phyloP scores from a whole-genome alignment of 352 stramenopile species.

The Pythium scleroteichum region DNA sequence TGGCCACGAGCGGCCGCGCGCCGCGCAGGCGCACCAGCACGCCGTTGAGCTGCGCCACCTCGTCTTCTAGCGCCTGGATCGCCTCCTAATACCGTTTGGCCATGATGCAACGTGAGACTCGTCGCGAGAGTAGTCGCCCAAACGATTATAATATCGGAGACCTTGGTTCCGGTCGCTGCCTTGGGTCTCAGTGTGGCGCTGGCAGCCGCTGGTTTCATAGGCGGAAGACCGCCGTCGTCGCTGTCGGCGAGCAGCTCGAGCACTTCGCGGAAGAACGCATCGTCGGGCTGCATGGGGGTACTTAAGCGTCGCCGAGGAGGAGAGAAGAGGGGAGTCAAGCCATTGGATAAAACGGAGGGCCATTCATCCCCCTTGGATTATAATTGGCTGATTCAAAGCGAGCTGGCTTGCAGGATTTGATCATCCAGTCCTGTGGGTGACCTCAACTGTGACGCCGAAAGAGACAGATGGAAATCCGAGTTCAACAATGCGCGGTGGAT shows the following conservation, averaged over 20 bases:
- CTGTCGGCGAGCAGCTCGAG: conserved; percentile 5
- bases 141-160: not conserved
- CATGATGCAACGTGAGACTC: not conserved
- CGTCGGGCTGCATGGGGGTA: not conserved
- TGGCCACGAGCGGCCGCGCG: not conserved
- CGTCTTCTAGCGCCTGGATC: not conserved
- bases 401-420: no score
- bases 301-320: no score
- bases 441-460: no score
- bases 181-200: not conserved
- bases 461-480: no score
- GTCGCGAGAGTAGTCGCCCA: not conserved
- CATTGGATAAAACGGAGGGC: no score
- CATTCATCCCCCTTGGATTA: no score
- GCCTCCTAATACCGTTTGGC: not conserved
- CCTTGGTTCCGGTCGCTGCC: not conserved
- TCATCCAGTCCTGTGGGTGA: no score
- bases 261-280: conserved; percentile 3
- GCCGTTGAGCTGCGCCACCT: not conserved
- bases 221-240: not conserved
- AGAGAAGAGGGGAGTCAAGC: no score
- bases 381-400: no score
- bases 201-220: not conserved
- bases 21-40: not conserved
- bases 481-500: no score